These are phyloP conservation scores for Pyricularia grisea DNA, from an alignment of 2,329 filamentous ascomycete species.

Conservation along the genomic window DNA sequence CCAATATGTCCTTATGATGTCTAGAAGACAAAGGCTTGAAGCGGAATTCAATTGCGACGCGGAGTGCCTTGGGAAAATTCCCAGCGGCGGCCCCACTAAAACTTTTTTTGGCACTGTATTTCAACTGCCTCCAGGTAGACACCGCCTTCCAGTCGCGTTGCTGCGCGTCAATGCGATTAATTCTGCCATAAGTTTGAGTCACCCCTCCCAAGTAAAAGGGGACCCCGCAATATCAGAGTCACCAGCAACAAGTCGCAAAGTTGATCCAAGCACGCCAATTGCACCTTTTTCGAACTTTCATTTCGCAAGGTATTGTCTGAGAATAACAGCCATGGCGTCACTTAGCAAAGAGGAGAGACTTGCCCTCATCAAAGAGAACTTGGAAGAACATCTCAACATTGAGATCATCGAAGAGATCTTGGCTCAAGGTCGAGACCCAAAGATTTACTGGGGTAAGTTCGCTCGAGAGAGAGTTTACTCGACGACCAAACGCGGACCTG, in stretches of 20 bases:
- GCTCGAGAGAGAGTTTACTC: neutral
- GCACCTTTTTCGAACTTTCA: neutral
- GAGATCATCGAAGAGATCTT: conserved; percentile 72
- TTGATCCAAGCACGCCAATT: neutral
- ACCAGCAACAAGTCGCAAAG: neutral
- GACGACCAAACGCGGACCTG: neutral
- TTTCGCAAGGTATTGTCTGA: neutral
- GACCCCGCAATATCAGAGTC: conserved; percentile 2
- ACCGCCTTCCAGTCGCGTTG: conserved; percentile 4
- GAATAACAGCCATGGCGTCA: neutral
- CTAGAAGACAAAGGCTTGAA: neutral
- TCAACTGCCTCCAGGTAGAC: neutral
- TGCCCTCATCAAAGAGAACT: conserved; percentile 68
- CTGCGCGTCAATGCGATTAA: neutral
- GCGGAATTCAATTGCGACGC: neutral
- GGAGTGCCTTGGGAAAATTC: neutral
- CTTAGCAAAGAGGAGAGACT: conserved; percentile 41
- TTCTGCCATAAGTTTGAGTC: conserved; percentile 3
- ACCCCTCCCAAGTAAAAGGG: neutral
- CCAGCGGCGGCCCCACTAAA: neutral
- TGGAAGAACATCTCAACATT: conserved; percentile 73
- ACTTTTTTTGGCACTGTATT: neutral
- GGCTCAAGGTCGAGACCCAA: conserved; percentile 60
- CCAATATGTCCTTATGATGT: too few relatives aligned
- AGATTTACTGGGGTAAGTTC: conserved; percentile 70